Evolutionary conservation across 73 alveolate species (phyloP).

Genomic region (Paramecium tetraurelia): DNA sequence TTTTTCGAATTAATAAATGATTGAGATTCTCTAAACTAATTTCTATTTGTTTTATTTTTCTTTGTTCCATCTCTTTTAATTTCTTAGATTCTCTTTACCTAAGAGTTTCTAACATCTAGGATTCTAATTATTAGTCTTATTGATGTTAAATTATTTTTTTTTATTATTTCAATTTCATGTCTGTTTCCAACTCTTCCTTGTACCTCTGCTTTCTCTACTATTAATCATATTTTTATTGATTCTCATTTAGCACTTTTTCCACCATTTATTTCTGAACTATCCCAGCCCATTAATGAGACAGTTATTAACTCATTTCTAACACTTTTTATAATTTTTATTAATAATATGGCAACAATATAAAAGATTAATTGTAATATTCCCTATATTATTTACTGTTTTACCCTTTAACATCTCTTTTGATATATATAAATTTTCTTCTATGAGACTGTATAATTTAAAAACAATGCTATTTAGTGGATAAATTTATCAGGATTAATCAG

Average conservation of each 20-base stretch:
- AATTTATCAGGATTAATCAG: no score
- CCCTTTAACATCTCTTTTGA: no score
- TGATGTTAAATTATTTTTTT: not conserved
- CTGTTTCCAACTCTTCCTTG: slow-evolving; percentile 34
- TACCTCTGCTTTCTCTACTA: not conserved
- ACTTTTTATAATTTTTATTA: not conserved
- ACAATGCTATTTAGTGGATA: no score
- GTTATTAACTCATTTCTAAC: not conserved
- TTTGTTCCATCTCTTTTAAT: slow-evolving; percentile 10
- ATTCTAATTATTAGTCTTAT: not conserved
- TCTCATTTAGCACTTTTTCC: not conserved
- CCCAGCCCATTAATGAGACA: slow-evolving; percentile 6
- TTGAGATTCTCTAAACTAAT: slow-evolving; percentile 26
- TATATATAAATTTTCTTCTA: no score
- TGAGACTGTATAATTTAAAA: no score
- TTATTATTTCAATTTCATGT: slow-evolving; percentile 15
- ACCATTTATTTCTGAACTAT: not conserved
- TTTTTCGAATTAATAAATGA: slow-evolving; percentile 12
- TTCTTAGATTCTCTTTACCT: not conserved
- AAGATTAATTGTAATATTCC: not conserved
- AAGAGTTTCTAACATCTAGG: not conserved
- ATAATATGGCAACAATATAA: not conserved
- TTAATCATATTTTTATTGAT: not conserved
- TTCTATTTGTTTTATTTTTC: slow-evolving; percentile 17
- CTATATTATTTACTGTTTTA: not conserved